Base-by-base conservation (phyloP, 495 filamentous ascomycete genomes). In the Trichocladium antarcticum region DNA sequence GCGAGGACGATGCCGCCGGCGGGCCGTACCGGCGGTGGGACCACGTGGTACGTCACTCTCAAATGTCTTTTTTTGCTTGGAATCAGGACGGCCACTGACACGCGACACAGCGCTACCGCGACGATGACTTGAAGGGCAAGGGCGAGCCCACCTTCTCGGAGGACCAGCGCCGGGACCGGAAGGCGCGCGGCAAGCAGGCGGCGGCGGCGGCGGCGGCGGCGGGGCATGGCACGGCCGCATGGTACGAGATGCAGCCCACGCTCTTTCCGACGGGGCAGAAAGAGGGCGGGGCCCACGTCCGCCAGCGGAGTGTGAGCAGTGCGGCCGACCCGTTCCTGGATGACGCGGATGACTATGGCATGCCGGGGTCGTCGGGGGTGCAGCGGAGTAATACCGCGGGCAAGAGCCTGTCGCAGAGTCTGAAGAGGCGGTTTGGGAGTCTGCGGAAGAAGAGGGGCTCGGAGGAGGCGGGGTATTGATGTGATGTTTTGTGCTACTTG, bases 101-200 rank as follows among this genome's bases (percentile, higher is more conserved):
- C 12, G 15, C 16, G 21, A 3, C 20, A 11, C 51, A 89, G 85
- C 66, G 73, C 45, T 89, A 90, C 63, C 76, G 70, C 24, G 75
- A 78, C 4, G 74, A 77, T 27, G 85, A 92, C 55, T 68, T 83
- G 31, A 88, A 88, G 58, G 85, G 84, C 28, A 88, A 92, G 63
- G 83, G 84, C 29, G 84, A 89, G 62, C 85, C 85, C 4, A 74
- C 74, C 4, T 92, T 74, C 67, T 74, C 83, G 14, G 67, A 82
- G 41, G 85, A 87, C 52, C 71, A 75, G 3, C 69, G 79, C 31
- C 83, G 82, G 59, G 69, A 75, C 12, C 60, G 57, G 20, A 58
- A 58, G 50, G 54, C 41, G 9, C 49, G 45, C 24, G 55, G 36
- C 43, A 62, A 53, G 29, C 45, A 38, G 8, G 19, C 14, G 15